Conservation (phyloP, 441 rosid species). For the Pelargonium fulgidum region DNA sequence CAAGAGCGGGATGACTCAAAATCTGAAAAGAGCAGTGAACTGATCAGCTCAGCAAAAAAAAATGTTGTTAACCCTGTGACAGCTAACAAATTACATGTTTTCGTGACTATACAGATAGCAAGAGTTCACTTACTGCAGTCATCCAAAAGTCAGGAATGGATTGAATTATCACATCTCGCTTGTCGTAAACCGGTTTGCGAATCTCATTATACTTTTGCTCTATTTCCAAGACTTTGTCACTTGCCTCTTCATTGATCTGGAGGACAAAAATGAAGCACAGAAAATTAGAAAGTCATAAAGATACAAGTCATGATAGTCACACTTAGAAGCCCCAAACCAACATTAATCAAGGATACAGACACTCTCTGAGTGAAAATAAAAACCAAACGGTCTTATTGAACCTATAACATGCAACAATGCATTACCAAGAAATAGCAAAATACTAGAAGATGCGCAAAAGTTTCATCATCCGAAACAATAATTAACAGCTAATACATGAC, state of each 20-base stretch:
- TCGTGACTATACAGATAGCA: constrained; percentile 9
- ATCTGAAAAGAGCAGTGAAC: constrained; percentile 42
- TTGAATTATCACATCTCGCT: constrained; percentile 69
- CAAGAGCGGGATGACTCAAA: constrained; percentile 81
- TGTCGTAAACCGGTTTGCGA: constrained; percentile 80
- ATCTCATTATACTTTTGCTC: constrained; percentile 85
- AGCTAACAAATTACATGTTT: not conserved
- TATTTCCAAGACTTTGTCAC: constrained; percentile 86
- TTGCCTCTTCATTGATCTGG: constrained; percentile 91
- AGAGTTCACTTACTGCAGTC: constrained; percentile 63
- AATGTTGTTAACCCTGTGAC: not conserved
- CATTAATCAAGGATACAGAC: not conserved
- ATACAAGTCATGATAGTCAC: not conserved
- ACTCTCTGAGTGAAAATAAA: not conserved
- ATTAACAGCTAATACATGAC: too few species aligned
- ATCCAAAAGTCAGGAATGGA: constrained; percentile 90
- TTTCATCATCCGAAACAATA: not conserved
- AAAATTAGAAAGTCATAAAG: not conserved
- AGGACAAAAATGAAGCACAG: not conserved
- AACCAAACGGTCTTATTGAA: not conserved
- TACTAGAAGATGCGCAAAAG: not conserved
- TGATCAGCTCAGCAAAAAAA: not conserved
- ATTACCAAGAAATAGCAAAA: too few species aligned
- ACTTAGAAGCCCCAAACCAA: not conserved
- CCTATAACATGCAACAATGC: not conserved